Conservation (phyloP, 768 basidiomycete genomes). For the Cystofilobasidium ferigula region DNA sequence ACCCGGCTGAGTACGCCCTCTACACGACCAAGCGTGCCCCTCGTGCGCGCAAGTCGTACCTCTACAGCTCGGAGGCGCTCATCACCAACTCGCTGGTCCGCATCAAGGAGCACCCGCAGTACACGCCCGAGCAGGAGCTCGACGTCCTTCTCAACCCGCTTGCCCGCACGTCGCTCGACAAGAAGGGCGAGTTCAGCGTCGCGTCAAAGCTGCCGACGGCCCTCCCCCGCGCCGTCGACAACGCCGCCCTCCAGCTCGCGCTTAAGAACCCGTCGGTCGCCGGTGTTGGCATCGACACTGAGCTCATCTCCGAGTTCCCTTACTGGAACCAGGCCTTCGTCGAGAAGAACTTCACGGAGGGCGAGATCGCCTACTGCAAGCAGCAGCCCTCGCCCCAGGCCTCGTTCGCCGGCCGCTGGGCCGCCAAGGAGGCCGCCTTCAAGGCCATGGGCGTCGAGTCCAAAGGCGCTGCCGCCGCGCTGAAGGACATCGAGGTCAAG, state of each 20-base stretch:
- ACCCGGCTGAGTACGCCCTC: slow-evolving; percentile 62
- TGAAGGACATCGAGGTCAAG: slow-evolving; percentile 90
- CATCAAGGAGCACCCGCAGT: slow-evolving; percentile 89
- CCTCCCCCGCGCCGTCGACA: slow-evolving; percentile 14
- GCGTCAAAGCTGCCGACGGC: slow-evolving; percentile 49
- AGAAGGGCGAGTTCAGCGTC: slow-evolving; percentile 81
- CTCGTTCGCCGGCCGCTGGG: slow-evolving; percentile 95
- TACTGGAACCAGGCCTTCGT: slow-evolving; percentile 79
- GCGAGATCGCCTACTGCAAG: slow-evolving; percentile 74
- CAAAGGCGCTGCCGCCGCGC: slow-evolving; percentile 82
- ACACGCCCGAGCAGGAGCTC: slow-evolving; percentile 69
- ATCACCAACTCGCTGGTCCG: slow-evolving; percentile 83
- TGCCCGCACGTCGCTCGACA: slow-evolving; percentile 59
- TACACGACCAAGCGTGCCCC: slow-evolving; percentile 58
- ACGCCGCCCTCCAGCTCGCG: slow-evolving; percentile 21
- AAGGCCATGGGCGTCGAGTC: slow-evolving; percentile 83
- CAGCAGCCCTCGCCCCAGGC: slow-evolving; percentile 74
- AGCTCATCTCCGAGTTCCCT: slow-evolving; percentile 84
- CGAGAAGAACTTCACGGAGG: slow-evolving; percentile 81
- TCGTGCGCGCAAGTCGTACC: slow-evolving; percentile 44
- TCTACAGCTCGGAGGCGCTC: slow-evolving; percentile 78
- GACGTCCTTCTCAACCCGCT: slow-evolving; percentile 82
- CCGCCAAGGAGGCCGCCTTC: slow-evolving; percentile 88
- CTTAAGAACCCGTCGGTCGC: slow-evolving; percentile 37
- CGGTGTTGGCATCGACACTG: slow-evolving; percentile 64